Evolutionary conservation across 306 rosid genomes (phyloP), one percentile per base, ranked within the genome.

Genomic region (Acacia melanoxylon): DNA sequence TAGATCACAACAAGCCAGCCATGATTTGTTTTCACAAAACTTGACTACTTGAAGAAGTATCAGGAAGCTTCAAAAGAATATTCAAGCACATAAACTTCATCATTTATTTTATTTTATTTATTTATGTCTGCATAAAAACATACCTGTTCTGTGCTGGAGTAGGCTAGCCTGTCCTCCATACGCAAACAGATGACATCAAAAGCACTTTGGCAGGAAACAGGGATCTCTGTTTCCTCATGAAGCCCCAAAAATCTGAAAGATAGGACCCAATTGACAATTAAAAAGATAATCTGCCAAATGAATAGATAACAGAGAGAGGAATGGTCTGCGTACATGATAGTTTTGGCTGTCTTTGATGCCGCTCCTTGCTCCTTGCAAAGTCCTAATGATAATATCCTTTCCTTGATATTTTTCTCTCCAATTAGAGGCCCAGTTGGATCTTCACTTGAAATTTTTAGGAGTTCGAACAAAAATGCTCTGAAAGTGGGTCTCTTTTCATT

Each of bases 101-200:
- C 51, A 68, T 8, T 25, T 44, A 19, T 52, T 52, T 51, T 17
- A 19, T 19, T 44, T 51, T 17, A 17, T 51, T 51, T 52, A 52
- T 58, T 7, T 12, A 42, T 16, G 14, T 9, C 37, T 74, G 61
- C 41, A 27, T 40, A 72, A 72, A 33, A 44, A 75, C 63, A 56
- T 88, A 95, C 99, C 94, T 89, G 94, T 78, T 95, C 99, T 70
- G 90, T 78, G 86, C 67, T 72, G 17, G 89, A 78, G 88, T 95
- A 95, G 84, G 93, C 79, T 83, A 95, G 76, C 76, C 88, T 87
- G 73, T 93, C 97, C 85, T 93, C 96, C 99, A 95, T 95, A 46
- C 92, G 88, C 52, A 75, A 85, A 87, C 99, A 93, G 22, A 81
- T 76, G 78, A 91, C 93, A 44, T 92, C 94, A 86, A 95, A 93